Base-by-base conservation (phyloP, 495 filamentous ascomycete genomes). In the Gamarada debralockiae region DNA sequence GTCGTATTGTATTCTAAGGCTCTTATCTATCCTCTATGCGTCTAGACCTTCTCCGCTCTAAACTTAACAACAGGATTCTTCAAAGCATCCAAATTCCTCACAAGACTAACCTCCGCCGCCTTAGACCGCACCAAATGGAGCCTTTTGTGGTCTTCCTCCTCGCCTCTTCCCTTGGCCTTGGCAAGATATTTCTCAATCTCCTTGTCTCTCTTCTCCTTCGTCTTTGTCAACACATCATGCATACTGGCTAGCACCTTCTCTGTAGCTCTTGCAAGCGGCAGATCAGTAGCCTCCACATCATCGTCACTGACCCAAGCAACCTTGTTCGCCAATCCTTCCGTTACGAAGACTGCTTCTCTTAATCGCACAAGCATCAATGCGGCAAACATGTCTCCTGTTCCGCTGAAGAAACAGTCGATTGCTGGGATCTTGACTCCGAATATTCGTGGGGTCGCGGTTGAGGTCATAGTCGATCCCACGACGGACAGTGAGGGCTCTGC, bases 351-450 rank as follows among this genome's bases (percentile, higher is more conserved):
- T 4, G 87, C 89, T 73, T 97, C 90, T 57, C 92, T 83, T 50
- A 98, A 80, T n/a, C 93, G 84, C 21, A 88, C 89, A 2, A 96
- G 79, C 44, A 84, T 92, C 48, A 97, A 72, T 20, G 95, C 92
- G 36, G 93, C 90, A 66, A 98, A 97, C 91, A 98, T 96, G 72
- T 98, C 93, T 13, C 93, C 93, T 1, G 93, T 96, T 22, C 93
- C 93, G 63, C 85, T 90, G 68, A 97, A 98, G 75, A 90, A 95
- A 67, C 87, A 87, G 62, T 95, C 86, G 48, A 97, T 82, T 4
- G 87, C 81, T 1, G 92, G 90, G 47, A 96, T 84, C 48, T 87
- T 79, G 64, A 97, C 79, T 53, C 84, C 80, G 77, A 96, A 63
- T 13, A 60, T 63, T n/a, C 52, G 60, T 48, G 44, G 66, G 48